Evolutionary conservation across 2,329 filamentous ascomycete species (phyloP).

Genomic region (Verticillium tricorpus): DNA sequence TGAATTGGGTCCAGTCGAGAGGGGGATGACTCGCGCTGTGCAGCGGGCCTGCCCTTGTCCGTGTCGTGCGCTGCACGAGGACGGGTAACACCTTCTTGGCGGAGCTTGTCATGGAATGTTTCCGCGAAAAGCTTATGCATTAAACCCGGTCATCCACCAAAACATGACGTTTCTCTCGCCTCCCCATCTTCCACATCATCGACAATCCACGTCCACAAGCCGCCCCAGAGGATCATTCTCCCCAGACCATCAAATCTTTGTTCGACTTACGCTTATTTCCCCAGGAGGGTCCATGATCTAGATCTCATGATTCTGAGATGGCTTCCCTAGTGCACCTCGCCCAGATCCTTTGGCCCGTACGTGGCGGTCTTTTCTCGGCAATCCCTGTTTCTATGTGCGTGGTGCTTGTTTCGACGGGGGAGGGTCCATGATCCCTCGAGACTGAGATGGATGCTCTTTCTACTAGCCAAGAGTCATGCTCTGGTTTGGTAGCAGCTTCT

Average conservation of each 20-base stretch:
- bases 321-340: neutral
- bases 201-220: neutral
- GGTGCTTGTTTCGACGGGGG: neutral
- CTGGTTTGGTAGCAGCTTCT: too few species aligned
- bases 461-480: too few species aligned
- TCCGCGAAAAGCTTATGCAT: neutral
- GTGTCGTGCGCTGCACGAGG: neutral
- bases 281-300: neutral
- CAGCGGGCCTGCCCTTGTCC: neutral
- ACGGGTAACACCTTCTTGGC: neutral
- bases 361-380: neutral
- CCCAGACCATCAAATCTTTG: neutral
- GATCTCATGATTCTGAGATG: neutral
- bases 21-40: neutral
- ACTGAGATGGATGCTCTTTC: too few species aligned
- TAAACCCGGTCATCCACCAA: neutral
- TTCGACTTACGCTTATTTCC: conserved; percentile 2
- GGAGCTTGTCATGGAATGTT: neutral
- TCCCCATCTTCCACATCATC: neutral
- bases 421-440: neutral
- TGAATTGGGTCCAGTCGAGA: neutral
- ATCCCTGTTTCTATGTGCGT: neutral
- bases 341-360: neutral
- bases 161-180: neutral
- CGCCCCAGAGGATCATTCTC: neutral